Percentiles rank a stretch among this genome's conserved stretches.
phyloP scores from a whole-genome alignment of 768 basidiomycete species.

The Leccinum truebloodii region DNA sequence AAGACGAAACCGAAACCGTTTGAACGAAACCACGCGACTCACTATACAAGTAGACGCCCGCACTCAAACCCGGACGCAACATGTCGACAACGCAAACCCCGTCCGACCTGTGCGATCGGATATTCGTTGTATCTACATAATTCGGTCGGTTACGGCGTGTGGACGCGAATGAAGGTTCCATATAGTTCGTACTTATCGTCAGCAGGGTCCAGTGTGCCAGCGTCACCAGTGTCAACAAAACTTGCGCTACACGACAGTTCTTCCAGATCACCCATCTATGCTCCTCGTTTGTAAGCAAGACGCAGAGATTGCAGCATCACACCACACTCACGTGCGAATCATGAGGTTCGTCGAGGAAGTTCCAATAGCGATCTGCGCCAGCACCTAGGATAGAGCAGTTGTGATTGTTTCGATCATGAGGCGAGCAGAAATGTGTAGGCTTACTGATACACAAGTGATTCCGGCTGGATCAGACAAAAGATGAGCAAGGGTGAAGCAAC shows the following conservation, averaged over 20 bases:
- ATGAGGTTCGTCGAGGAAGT: conserved; percentile 28
- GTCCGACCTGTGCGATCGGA: background rate
- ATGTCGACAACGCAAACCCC: conserved; percentile 1
- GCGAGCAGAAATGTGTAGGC: background rate
- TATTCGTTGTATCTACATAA: conserved; percentile 15
- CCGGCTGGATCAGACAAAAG: background rate
- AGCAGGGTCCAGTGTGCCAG: conserved; percentile 28
- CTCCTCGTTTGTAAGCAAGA: background rate
- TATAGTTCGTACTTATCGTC: conserved; percentile 8
- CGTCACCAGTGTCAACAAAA: conserved; percentile 11
- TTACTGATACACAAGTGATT: conserved; percentile 8
- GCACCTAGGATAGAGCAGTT: conserved; percentile 7
- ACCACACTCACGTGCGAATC: conserved; percentile 29
- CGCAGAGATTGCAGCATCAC: background rate
- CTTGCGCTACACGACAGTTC: conserved; percentile 13
- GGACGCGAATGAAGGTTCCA: background rate
- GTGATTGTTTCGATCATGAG: background rate
- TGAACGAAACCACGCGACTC: background rate
- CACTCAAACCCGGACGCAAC: conserved; percentile 1
- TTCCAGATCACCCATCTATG: conserved; percentile 33
- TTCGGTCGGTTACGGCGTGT: background rate
- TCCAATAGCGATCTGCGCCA: conserved; percentile 17
- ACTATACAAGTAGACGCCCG: conserved; percentile 22
- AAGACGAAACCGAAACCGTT: background rate
- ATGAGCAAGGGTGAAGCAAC: background rate